Conservation (phyloP, 2,329 filamentous ascomycete genomes). For the Penicillium paneum region DNA sequence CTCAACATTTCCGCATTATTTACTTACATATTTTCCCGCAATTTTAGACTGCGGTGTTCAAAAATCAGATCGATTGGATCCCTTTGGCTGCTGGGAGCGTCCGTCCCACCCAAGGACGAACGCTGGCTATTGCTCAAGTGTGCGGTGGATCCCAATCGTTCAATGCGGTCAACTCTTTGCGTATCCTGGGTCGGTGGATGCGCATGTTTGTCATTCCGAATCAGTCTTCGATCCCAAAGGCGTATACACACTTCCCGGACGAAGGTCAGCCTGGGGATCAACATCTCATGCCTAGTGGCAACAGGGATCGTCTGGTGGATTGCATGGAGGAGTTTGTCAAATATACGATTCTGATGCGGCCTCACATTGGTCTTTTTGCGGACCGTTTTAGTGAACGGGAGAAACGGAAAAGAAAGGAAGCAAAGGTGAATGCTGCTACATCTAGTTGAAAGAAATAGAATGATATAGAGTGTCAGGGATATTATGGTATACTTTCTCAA, state of each 20-base stretch:
- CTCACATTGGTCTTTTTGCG: constrained; percentile 58
- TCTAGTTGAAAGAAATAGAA: neutral
- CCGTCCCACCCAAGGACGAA: constrained; percentile 64
- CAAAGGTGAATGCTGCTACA: neutral
- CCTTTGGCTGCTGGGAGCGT: constrained; percentile 60
- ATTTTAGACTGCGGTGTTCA: constrained; percentile 60
- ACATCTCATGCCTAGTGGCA: constrained; percentile 54
- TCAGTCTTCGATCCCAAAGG: constrained; percentile 61
- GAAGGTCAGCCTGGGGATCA: constrained; percentile 47
- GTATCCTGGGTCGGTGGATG: constrained; percentile 67
- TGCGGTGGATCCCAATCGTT: constrained; percentile 64
- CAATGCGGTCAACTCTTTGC: constrained; percentile 64
- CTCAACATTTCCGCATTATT: neutral
- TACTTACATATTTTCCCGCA: constrained; percentile 4
- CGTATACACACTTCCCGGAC: constrained; percentile 61
- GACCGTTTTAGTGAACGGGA: constrained; percentile 62
- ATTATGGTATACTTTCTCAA: neutral
- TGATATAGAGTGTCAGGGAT: neutral
- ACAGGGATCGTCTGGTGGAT: constrained; percentile 60
- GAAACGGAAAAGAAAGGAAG: constrained; percentile 27
- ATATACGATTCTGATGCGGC: constrained; percentile 63
- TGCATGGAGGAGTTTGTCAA: constrained; percentile 71
- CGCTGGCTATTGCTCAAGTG: constrained; percentile 61
- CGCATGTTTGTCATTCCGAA: constrained; percentile 67
- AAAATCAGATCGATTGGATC: constrained; percentile 70